phyloP scores from a whole-genome alignment of 2,329 filamentous ascomycete species.

The Penicillium sp. region DNA sequence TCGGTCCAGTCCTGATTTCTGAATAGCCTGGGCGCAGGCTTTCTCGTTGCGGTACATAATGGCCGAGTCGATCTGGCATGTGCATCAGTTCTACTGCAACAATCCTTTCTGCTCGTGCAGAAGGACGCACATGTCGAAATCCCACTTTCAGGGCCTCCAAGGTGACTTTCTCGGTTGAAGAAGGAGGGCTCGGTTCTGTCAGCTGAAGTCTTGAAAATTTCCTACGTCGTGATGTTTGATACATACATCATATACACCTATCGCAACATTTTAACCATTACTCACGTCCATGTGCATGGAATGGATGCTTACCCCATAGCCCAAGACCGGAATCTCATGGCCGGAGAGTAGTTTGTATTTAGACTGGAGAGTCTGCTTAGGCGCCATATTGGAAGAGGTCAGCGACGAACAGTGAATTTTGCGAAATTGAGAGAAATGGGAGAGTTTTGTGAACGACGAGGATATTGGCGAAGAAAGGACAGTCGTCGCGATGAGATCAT shows the following conservation, averaged over 20 bases:
- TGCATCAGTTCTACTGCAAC: not conserved
- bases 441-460: not conserved
- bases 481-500: conserved; percentile 24
- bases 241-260: conserved; percentile 41
- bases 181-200: conserved; percentile 28
- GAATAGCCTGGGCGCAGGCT: conserved; percentile 70
- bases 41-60: conserved; percentile 73
- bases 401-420: not conserved
- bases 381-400: conserved; percentile 18
- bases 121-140: conserved; percentile 36
- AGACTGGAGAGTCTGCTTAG: conserved; percentile 30
- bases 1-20: conserved; percentile 59
- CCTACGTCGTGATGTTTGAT: not conserved
- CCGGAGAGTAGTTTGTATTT: conserved; percentile 61
- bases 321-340: conserved; percentile 63
- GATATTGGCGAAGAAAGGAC: not conserved
- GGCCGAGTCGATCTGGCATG: conserved; percentile 57
- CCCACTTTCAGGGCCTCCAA: conserved; percentile 35
- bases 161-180: conserved; percentile 31
- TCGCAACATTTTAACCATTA: not conserved
- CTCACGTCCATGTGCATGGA: not conserved
- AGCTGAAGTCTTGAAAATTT: not conserved
- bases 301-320: conserved; percentile 56
- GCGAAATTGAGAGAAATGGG: not conserved
- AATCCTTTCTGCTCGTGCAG: not conserved